Evolutionary conservation across 371 early-diverging fungal species (phyloP), one percentile per base, ranked within the genome.

Genomic region (Mucor sp.): DNA sequence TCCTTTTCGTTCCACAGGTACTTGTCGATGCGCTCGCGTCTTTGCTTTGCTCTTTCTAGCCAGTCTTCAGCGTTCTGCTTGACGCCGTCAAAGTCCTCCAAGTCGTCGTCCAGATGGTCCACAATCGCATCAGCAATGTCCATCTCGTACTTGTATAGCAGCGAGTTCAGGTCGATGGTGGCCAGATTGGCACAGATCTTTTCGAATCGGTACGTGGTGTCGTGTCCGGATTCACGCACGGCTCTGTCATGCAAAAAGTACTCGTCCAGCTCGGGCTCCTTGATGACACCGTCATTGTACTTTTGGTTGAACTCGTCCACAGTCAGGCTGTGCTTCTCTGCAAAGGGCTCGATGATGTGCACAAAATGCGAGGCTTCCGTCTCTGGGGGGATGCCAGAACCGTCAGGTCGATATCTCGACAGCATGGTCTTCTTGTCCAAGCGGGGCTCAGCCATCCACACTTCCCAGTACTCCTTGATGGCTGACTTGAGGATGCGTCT

Each of bases 221-320:
- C 98, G 78, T 98, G 98, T 9, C 98, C 99, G 14, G 95, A 95
- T 79, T 97, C 97, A 47, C 99, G 90, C 4, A 97, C 98, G 0
- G 98, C 97, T 12, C 99, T 90, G 70, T 99, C 99, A 73, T 99
- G 98, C 56, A 95, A 85, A 76, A 99, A 99, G 77, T 97, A 99
- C 37, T 81, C 89, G 81, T 99, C 98, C 47, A 99, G 77, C 63
- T 91, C 90, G 5, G 95, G 95, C 63, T 93, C 94, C 6, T 74
- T 60, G 33, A 96, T 79, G 43, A 81, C 70, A 3, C 85, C 89
- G 19, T 69, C 76, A 37, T 88, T 87, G 78, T 97, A 98, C 66
- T 81, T 67, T 6, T 74, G 64, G 69, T 87, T 88, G 75, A 88
- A 96, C 64, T 88, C 91, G n/a, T 86, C 86, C 21, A 95, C 80